These are phyloP conservation scores for Fulvia fulva DNA, from an alignment of 2,329 filamentous ascomycete species.

Conservation along the genomic window DNA sequence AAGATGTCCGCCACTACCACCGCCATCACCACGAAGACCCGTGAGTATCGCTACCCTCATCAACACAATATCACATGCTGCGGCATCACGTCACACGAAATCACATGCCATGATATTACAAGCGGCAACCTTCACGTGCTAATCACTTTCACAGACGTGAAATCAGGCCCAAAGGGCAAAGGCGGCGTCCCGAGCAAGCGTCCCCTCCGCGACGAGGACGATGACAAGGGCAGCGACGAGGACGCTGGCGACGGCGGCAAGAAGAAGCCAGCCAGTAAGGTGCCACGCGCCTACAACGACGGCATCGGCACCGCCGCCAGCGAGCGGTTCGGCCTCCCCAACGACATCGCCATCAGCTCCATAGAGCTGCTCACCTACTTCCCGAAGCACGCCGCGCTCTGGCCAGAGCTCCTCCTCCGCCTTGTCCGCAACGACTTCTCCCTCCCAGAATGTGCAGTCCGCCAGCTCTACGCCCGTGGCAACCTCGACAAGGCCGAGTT, in stretches of 20 bases:
- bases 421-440: constrained; percentile 12
- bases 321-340: neutral
- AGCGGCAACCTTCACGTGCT: no score
- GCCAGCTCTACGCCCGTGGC: constrained; percentile 6
- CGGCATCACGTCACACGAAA: no score
- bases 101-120: no score
- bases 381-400: constrained; percentile 7
- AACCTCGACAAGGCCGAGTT: neutral
- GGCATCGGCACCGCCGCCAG: neutral
- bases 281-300: neutral
- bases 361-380: constrained; percentile 15
- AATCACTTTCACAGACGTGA: no score
- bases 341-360: constrained; percentile 3
- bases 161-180: no score
- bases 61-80: no score
- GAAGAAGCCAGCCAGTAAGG: neutral
- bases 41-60: no score
- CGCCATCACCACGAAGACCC: no score
- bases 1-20: no score
- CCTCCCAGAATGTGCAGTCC: constrained; percentile 2
- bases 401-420: constrained; percentile 11
- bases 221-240: neutral
- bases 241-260: neutral
- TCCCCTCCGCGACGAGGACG: neutral
- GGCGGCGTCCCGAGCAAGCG: no score